Evolutionary conservation across 805 yeast genomes (phyloP), one percentile per base, ranked within the genome.

Genomic region (Yarrowia alimentaria): DNA sequence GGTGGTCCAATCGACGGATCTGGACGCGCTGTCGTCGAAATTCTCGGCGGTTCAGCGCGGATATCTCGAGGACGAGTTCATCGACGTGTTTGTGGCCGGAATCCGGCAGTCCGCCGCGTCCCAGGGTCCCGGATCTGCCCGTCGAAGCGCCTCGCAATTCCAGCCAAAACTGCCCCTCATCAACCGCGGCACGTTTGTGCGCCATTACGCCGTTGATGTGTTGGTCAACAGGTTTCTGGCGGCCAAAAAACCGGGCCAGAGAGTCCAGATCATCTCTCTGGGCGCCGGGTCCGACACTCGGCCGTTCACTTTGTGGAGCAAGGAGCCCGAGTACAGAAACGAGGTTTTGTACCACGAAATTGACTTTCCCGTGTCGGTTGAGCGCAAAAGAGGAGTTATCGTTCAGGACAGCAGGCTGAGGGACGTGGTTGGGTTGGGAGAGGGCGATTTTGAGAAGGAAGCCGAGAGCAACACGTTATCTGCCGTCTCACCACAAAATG

Each of bases 201-300:
- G 85, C 24, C 73, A 78, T 0, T 56, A 53, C 13, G 70, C 74
- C 47, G 69, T 79, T 22, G 75, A 77, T 55, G 16, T 51, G 8
- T 57, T 78, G 7, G 64, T 77, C 1, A 61, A 65, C 3, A 58
- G 58, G 34, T 76, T 76, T 53, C 56, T 75, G 4, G 32, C 28
- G 33, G 53, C 51, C 6, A 58, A 62, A 33, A 48, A 21, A 8
- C 32, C 31, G 5, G 47, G 33, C 29, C 54, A 51, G 37, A 53
- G 19, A 3, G 58, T 22, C 29, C 73, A 83, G 60, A 73, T 85
- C 12, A 66, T 85, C 1, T 82, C 88, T 1, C 61, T 85, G n/a
- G 94, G 94, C 0, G 82, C 90, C 2, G 94, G 94, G 5, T 81
- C 86, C 12, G 94, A 85, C 59, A 83, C 93, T 0, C 62, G 91